A percentile compares a stretch with the other conserved stretches of the same genome.
Conservation (phyloP, 768 basidiomycete species). For the Hericium rajendrae region DNA sequence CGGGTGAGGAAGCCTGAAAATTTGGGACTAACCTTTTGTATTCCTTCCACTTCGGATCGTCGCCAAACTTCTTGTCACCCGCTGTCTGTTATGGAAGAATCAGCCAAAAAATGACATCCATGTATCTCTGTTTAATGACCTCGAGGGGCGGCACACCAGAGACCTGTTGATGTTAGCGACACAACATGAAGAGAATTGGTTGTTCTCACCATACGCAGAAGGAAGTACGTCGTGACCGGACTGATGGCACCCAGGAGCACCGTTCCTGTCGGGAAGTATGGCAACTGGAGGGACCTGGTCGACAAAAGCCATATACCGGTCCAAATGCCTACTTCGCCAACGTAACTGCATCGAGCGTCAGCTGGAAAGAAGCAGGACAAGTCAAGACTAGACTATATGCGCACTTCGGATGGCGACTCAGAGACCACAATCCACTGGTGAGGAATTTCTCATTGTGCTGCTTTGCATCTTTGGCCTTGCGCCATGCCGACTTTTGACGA, state of each 20-base stretch:
- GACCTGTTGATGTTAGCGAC: slow-evolving; percentile 24
- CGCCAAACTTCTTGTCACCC: slow-evolving; percentile 45
- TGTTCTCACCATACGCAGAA: slow-evolving; percentile 40
- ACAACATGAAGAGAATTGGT: not conserved
- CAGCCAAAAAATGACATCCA: not conserved
- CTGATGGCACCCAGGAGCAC: slow-evolving; percentile 41
- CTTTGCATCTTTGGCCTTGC: slow-evolving; percentile 46
- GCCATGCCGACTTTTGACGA: slow-evolving; percentile 56
- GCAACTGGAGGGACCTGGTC: slow-evolving; percentile 34
- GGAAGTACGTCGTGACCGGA: slow-evolving; percentile 53
- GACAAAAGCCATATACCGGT: slow-evolving; percentile 55
- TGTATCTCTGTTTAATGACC: slow-evolving; percentile 15
- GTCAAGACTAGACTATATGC: slow-evolving; percentile 9
- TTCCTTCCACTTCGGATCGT: slow-evolving; percentile 44
- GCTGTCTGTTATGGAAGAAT: slow-evolving; percentile 19
- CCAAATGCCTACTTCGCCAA: slow-evolving; percentile 66
- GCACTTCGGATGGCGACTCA: slow-evolving; percentile 68
- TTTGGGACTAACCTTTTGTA: slow-evolving; percentile 43
- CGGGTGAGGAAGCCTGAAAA: no score
- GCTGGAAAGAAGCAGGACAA: not conserved
- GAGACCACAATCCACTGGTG: slow-evolving; percentile 54
- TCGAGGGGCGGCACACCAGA: slow-evolving; percentile 71
- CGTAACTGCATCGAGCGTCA: slow-evolving; percentile 37
- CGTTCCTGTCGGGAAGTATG: slow-evolving; percentile 35
- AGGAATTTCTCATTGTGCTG: slow-evolving; percentile 67